Percentiles rank a stretch among this genome's conserved stretches.
Conservation (phyloP, 768 basidiomycete species). For the Daedaleopsis nitida region DNA sequence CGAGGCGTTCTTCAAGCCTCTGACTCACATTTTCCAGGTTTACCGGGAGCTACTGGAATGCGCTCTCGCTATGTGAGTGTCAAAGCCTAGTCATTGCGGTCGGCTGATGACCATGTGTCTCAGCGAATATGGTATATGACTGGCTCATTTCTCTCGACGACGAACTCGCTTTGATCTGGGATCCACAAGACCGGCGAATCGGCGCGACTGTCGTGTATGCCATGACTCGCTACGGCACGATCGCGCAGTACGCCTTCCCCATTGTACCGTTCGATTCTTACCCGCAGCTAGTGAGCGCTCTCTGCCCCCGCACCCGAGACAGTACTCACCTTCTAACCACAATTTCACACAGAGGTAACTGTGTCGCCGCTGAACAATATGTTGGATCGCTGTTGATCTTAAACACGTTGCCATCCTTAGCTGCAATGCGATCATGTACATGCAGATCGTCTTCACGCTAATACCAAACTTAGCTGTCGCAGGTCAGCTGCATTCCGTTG, state of each 20-base stretch:
- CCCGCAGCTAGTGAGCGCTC: background rate
- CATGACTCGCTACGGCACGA: background rate
- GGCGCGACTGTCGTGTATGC: background rate
- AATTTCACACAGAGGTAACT: background rate
- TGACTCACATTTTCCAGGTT: background rate
- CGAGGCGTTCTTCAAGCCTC: no score
- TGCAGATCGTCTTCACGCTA: background rate
- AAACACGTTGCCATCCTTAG: no score
- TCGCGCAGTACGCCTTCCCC: background rate
- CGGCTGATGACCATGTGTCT: background rate
- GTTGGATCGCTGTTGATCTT: background rate
- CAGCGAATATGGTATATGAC: background rate
- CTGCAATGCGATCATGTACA: background rate
- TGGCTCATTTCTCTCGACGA: background rate
- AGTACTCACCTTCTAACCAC: no score
- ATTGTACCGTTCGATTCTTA: background rate
- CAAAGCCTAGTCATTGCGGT: background rate
- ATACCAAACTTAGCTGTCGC: background rate
- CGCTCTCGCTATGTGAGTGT: background rate
- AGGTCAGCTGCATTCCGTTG: background rate
- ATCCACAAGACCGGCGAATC: background rate
- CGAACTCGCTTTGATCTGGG: background rate
- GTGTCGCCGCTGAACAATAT: background rate
- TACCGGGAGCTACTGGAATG: background rate
- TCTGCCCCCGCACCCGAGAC: no score